These are phyloP conservation scores for Cordyceps pruinosa DNA, from an alignment of 2,329 filamentous ascomycete genomes.

Conservation along the genomic window DNA sequence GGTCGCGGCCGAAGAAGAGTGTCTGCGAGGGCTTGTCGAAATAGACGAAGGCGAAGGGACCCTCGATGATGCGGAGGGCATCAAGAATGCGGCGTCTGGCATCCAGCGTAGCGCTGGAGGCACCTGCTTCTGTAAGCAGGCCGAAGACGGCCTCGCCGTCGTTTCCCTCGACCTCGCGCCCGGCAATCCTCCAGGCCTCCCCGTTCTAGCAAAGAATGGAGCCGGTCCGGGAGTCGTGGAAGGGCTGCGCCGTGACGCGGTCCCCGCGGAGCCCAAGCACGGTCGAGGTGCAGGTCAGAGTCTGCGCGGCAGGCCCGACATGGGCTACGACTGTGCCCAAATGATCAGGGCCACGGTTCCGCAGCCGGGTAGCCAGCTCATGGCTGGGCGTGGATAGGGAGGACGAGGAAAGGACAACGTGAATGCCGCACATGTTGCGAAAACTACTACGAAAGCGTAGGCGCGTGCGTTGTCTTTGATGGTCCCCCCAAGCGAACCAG, in stretches of 20 bases:
- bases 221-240: constrained; percentile 47
- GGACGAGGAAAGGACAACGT: too few species aligned
- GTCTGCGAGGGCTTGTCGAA: constrained; percentile 56
- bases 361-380: too few species aligned
- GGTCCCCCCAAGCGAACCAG: too few species aligned
- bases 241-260: constrained; percentile 64
- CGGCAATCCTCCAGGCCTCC: constrained; percentile 76
- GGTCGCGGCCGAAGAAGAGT: constrained; percentile 80
- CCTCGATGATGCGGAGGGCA: constrained; percentile 57
- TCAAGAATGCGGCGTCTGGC: constrained; percentile 47
- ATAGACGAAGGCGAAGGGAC: constrained; percentile 87
- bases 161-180: constrained; percentile 61
- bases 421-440: too few species aligned
- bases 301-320: constrained; percentile 28
- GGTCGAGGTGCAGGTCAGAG: constrained; percentile 71
- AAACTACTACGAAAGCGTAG: too few species aligned
- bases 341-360: constrained; percentile 55
- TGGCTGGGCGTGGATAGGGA: too few species aligned
- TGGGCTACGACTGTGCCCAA: constrained; percentile 32
- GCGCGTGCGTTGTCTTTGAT: too few species aligned
- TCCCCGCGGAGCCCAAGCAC: constrained; percentile 85
- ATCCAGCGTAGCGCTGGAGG: too few species aligned
- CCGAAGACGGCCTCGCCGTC: constrained; percentile 70
- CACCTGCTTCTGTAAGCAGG: too few species aligned
- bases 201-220: constrained; percentile 94